Evolutionary conservation across 106 monocot genomes (phyloP).

Genomic region (Posidonia australis): DNA sequence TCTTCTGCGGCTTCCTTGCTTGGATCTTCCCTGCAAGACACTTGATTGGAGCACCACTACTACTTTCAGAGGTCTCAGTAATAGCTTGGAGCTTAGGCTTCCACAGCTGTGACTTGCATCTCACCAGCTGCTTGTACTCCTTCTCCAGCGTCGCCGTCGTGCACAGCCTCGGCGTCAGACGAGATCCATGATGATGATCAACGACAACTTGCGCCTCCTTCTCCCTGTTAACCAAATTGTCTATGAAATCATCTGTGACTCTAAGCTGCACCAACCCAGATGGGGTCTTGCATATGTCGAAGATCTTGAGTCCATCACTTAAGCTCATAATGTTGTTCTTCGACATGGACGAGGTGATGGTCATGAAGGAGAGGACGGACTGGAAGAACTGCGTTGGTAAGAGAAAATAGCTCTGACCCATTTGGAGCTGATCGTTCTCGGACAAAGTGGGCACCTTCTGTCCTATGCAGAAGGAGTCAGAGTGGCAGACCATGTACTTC

Average conservation of each 20-base stretch:
- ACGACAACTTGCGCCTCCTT: background rate
- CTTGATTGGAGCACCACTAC: too few species aligned
- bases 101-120: too few species aligned
- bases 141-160: slow-evolving; percentile 37
- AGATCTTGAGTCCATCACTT: slow-evolving; percentile 10
- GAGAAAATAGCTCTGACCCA: slow-evolving; percentile 67
- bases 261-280: slow-evolving; percentile 51
- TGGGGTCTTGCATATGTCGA: slow-evolving; percentile 47
- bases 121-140: too few species aligned
- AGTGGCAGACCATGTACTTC: slow-evolving; percentile 54
- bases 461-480: slow-evolving; percentile 74
- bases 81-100: too few species aligned
- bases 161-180: slow-evolving; percentile 20
- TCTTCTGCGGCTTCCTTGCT: too few species aligned
- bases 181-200: background rate
- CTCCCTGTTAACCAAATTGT: slow-evolving; percentile 10
- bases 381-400: slow-evolving; percentile 70
- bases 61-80: too few species aligned
- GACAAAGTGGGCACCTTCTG: slow-evolving; percentile 50
- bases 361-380: slow-evolving; percentile 71
- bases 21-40: too few species aligned
- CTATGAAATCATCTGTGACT: slow-evolving; percentile 32
- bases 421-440: slow-evolving; percentile 35
- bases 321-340: background rate
- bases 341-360: slow-evolving; percentile 35